phyloP scores from a whole-genome alignment of 1,284 basidiomycete genomes.

The Ganoderma lingzhi region DNA sequence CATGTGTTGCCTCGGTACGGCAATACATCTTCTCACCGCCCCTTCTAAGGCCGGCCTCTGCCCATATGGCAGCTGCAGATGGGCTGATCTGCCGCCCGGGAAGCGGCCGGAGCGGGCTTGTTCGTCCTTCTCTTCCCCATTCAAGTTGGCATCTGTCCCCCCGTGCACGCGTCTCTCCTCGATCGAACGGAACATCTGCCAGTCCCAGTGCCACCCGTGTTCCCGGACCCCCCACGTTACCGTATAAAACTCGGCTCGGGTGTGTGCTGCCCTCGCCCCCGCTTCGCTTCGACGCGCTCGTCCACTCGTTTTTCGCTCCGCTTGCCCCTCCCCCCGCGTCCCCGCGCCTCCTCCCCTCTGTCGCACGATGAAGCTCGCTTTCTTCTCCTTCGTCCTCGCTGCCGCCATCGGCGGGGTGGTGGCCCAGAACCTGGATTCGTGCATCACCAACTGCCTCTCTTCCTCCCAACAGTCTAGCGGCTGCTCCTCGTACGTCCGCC shows the following conservation, averaged over 20 bases:
- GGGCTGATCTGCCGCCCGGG: not conserved
- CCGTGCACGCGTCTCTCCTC: not conserved
- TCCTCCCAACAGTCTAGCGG: not conserved
- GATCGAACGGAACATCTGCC: not conserved
- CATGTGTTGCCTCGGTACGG: not conserved
- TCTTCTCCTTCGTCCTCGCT: slow-evolving; percentile 7
- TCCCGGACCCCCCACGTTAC: not conserved
- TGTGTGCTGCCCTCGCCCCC: not conserved
- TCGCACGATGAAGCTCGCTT: slow-evolving; percentile 13
- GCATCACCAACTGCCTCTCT: slow-evolving; percentile 3
- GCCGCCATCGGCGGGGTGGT: not conserved
- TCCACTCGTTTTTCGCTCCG: slow-evolving; percentile 2
- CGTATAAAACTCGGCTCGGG: not conserved
- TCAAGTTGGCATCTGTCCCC: not conserved
- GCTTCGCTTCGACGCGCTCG: slow-evolving; percentile 1
- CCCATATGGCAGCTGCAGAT: not conserved
- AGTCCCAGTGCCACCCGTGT: not conserved
- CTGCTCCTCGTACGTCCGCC: slow-evolving; percentile 5
- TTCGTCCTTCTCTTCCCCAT: not conserved
- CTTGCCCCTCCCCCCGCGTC: not conserved
- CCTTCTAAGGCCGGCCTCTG: not conserved
- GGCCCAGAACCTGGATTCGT: slow-evolving; percentile 7
- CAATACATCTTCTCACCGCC: not conserved
- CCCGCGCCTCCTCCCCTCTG: not conserved
- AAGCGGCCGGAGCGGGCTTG: not conserved